phyloP scores from a whole-genome alignment of 2,329 filamentous ascomycete species.

The Waltergamsia citrina region DNA sequence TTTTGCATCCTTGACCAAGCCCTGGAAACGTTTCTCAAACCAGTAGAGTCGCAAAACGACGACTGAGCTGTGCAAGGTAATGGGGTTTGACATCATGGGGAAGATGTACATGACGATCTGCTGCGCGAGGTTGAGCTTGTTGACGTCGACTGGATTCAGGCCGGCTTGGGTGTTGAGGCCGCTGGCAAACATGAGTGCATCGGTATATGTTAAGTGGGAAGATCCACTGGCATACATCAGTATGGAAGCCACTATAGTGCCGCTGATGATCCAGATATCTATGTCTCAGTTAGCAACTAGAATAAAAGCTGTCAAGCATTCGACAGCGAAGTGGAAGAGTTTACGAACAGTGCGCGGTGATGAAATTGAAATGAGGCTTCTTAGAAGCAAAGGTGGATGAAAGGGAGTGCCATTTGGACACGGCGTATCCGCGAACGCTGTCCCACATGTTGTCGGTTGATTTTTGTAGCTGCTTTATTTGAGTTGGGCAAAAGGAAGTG shows the following conservation, averaged over 20 bases:
- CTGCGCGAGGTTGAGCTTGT: constrained; percentile 59
- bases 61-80: constrained; percentile 74
- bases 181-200: constrained; percentile 80
- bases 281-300: constrained; percentile 9
- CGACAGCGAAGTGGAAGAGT: not conserved
- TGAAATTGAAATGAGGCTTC: constrained; percentile 69
- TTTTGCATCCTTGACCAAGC: constrained; percentile 66
- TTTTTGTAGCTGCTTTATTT: not conserved
- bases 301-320: not conserved
- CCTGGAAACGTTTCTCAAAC: constrained; percentile 94
- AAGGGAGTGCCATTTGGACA: not conserved
- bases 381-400: constrained; percentile 15
- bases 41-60: constrained; percentile 92
- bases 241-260: constrained; percentile 65
- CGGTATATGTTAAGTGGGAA: constrained; percentile 64
- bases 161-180: constrained; percentile 88
- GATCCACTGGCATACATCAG: constrained; percentile 56
- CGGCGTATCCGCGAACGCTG: not conserved
- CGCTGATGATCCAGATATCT: constrained; percentile 75
- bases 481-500: no score
- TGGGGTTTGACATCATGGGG: constrained; percentile 69
- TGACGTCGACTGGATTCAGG: constrained; percentile 70
- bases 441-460: not conserved
- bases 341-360: constrained; percentile 64
- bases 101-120: constrained; percentile 65